Evolutionary conservation across 768 basidiomycete species (phyloP).

Genomic region (Galerina sulciceps): DNA sequence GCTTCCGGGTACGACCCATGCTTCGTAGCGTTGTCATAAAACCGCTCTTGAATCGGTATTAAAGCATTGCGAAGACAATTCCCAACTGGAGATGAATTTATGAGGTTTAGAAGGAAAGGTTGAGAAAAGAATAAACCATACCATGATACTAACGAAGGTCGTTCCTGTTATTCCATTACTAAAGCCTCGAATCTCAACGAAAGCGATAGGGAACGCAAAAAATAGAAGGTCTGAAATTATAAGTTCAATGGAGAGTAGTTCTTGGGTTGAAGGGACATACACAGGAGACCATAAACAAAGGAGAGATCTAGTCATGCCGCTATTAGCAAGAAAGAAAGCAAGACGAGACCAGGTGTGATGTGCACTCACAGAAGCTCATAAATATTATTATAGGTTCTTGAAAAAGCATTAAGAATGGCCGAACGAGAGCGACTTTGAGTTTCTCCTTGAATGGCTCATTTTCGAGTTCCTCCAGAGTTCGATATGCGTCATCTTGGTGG

Average conservation of each 20-base stretch:
- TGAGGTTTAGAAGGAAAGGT: not conserved
- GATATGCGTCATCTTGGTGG: constrained; percentile 37
- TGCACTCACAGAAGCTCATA: constrained; percentile 45
- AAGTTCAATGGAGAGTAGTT: not conserved
- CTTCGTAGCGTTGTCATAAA: constrained; percentile 34
- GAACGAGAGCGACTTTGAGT: constrained; percentile 38
- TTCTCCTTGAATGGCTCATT: constrained; percentile 33
- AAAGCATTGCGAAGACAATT: constrained; percentile 33
- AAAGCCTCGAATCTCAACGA: constrained; percentile 42
- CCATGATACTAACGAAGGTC: constrained; percentile 48
- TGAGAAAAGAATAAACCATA: constrained; percentile 25
- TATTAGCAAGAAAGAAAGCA: not conserved
- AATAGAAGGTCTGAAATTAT: constrained; percentile 38
- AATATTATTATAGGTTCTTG: constrained; percentile 49
- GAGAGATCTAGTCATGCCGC: constrained; percentile 36
- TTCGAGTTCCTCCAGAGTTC: constrained; percentile 44
- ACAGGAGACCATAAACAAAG: constrained; percentile 47
- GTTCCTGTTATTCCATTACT: constrained; percentile 42
- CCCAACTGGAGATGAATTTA: constrained; percentile 30
- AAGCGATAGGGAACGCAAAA: constrained; percentile 49
- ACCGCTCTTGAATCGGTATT: constrained; percentile 38
- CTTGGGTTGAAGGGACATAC: constrained; percentile 16
- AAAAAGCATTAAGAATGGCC: constrained; percentile 46
- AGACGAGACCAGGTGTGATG: not conserved
- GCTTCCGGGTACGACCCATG: constrained; percentile 47